These are phyloP conservation scores for Apiotrichum montevideense DNA, from an alignment of 1,284 basidiomycete genomes.

Conservation along the genomic window DNA sequence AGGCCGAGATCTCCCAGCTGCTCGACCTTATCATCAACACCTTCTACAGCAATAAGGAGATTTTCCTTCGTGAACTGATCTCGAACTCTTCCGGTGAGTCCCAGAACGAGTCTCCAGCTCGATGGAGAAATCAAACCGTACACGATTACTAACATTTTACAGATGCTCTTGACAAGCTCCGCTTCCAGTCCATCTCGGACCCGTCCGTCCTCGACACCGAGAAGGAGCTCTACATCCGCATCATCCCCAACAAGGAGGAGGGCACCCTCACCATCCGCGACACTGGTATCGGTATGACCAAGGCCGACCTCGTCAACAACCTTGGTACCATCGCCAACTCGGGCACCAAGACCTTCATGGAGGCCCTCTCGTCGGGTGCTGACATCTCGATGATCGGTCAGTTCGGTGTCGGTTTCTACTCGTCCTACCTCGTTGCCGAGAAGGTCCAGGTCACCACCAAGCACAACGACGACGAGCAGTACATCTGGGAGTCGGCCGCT, in stretches of 20 bases:
- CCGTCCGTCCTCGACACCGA: slow-evolving; percentile 75
- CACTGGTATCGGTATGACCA: slow-evolving; percentile 98
- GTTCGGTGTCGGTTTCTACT: slow-evolving; percentile 98
- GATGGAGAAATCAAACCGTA: no score
- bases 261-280: slow-evolving; percentile 88
- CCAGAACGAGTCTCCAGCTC: no score
- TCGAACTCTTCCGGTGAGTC: slow-evolving; percentile 27
- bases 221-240: slow-evolving; percentile 87
- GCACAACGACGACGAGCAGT: slow-evolving; percentile 99
- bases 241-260: slow-evolving; percentile 92
- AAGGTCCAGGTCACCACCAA: slow-evolving; percentile 98
- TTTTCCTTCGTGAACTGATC: slow-evolving; percentile 56
- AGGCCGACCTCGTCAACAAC: slow-evolving; percentile 59
- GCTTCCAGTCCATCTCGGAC: slow-evolving; percentile 81
- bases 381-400: slow-evolving; percentile 72
- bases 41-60: slow-evolving; percentile 11
- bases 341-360: slow-evolving; percentile 79
- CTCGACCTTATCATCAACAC: slow-evolving; percentile 43
- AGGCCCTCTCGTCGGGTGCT: slow-evolving; percentile 79
- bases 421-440: slow-evolving; percentile 97
- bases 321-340: slow-evolving; percentile 96
- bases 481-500: slow-evolving; percentile 99
- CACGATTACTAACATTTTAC: no score
- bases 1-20: slow-evolving; percentile 88
- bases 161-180: slow-evolving; percentile 86